phyloP scores from a whole-genome alignment of 805 yeast species.

The Nakazawaea pomicola region DNA sequence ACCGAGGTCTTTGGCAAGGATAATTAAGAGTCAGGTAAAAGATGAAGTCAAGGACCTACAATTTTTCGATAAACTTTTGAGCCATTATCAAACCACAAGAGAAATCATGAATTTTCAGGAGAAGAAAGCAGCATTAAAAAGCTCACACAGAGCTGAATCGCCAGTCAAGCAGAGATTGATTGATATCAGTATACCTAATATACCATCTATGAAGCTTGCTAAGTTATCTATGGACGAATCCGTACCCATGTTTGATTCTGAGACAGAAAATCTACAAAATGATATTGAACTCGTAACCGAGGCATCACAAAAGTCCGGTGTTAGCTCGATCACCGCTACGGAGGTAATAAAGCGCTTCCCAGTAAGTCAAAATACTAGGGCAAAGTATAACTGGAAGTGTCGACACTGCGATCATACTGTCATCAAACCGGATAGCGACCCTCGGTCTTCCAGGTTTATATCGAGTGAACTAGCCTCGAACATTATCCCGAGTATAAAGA shows the following conservation, averaged over 20 bases:
- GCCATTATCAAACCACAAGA: conserved; percentile 17
- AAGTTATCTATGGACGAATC: background rate
- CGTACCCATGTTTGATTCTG: background rate
- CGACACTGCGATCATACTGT: conserved; percentile 18
- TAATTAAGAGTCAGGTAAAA: conserved; percentile 18
- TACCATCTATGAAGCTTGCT: conserved; percentile 21
- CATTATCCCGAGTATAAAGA: conserved; percentile 19
- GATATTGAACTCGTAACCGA: background rate
- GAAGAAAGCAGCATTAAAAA: conserved; percentile 2
- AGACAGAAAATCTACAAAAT: background rate
- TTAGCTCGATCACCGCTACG: background rate
- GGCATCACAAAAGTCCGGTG: background rate
- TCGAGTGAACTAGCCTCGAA: conserved; percentile 16
- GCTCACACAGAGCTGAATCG: conserved; percentile 3
- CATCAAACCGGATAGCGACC: conserved; percentile 17
- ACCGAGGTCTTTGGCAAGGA: conserved; percentile 34
- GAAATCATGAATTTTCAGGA: conserved; percentile 15
- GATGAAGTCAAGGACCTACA: conserved; percentile 9
- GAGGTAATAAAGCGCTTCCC: conserved; percentile 14
- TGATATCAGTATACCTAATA: conserved; percentile 14
- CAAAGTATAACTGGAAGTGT: conserved; percentile 17
- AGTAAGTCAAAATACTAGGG: conserved; percentile 15
- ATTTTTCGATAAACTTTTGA: conserved; percentile 13
- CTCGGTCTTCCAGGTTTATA: conserved; percentile 17
- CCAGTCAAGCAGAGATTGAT: too few species aligned